Conservation (phyloP, 768 basidiomycete genomes). For the Tricholoma sp. region DNA sequence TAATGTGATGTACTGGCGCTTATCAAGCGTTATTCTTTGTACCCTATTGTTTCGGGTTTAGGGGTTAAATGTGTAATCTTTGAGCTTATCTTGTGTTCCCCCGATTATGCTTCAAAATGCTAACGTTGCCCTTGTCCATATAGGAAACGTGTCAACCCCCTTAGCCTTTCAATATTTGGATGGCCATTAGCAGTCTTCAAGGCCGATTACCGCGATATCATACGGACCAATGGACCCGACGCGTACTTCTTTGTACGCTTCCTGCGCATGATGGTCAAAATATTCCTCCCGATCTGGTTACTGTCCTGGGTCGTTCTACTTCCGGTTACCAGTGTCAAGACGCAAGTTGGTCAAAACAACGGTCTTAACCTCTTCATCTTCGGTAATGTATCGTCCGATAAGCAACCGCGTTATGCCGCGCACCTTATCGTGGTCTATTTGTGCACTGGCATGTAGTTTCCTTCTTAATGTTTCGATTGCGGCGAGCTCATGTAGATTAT, state of each 20-base stretch:
- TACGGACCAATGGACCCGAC: conserved; percentile 74
- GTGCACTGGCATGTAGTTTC: conserved; percentile 61
- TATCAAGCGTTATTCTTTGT: not conserved
- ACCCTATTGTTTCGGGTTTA: not conserved
- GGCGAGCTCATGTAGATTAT: not conserved
- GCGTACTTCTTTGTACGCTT: conserved; percentile 94
- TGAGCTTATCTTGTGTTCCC: not conserved
- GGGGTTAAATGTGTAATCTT: too few species aligned
- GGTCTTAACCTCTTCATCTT: conserved; percentile 73
- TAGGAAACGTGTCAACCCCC: conserved; percentile 55
- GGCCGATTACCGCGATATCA: conserved; percentile 57
- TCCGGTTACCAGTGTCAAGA: conserved; percentile 62
- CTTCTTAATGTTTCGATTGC: not conserved
- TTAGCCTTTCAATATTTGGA: conserved; percentile 43
- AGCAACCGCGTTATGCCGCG: conserved; percentile 62
- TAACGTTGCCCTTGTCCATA: not conserved
- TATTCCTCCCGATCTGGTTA: conserved; percentile 89
- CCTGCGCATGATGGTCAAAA: conserved; percentile 73
- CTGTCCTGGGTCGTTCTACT: conserved; percentile 83
- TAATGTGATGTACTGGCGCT: not conserved
- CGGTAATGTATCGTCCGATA: conserved; percentile 59
- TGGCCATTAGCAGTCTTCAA: conserved; percentile 68
- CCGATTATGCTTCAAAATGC: not conserved
- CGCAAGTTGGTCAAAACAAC: conserved; percentile 35
- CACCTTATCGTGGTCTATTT: conserved; percentile 74